Base-by-base conservation (phyloP, 225 moss, liverwort and hornwort genomes). In the Ulota crispa region DNA sequence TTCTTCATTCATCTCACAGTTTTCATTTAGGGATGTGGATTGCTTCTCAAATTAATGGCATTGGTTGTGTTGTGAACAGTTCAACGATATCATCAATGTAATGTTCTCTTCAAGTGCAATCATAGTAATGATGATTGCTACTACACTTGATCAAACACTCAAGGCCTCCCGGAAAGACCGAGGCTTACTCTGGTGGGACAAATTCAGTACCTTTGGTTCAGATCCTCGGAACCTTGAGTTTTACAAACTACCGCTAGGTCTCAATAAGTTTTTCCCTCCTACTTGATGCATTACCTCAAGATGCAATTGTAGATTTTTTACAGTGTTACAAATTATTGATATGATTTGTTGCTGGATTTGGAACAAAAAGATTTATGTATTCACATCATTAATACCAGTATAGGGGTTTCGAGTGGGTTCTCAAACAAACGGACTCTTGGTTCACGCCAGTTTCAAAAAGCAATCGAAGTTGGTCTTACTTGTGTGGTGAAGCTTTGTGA, bases 101-200 rank as follows among this genome's bases (percentile, higher is more conserved):
- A 87, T 88, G 80, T 92, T 96, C 67, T 90, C 89, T 50, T 94
- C 96, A 1, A 88, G 89, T 56, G 92, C 92, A 23, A 84, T 91
- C 21, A 87, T 96, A 32, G 93, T 92, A 2, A 85, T 94, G 55
- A 70, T 92, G 73, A 88, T 96, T 59, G 96, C 94, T 13, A 89
- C 81, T 7, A 80, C 92, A 21, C 74, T 96, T 36, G 96, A 96
- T 42, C 94, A 96, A 66, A 94, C 96, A 18, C 81, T 96, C 1
- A 92, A 90, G 64, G 86, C 93, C 36, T 92, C 96, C 0, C 83
- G 90, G n/a, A 86, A 92, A 68, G 94, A 96, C 65, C 89, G 96
- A 19, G 96, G 94, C 8, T 81, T 96, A 86, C 96, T 94, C 6
- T 96, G 96, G 96, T 96, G 96, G 96, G 91, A 93, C 50, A 91